Evolutionary conservation across 2,329 filamentous ascomycete genomes (phyloP).

Genomic region (Aspergillus fijiensis): DNA sequence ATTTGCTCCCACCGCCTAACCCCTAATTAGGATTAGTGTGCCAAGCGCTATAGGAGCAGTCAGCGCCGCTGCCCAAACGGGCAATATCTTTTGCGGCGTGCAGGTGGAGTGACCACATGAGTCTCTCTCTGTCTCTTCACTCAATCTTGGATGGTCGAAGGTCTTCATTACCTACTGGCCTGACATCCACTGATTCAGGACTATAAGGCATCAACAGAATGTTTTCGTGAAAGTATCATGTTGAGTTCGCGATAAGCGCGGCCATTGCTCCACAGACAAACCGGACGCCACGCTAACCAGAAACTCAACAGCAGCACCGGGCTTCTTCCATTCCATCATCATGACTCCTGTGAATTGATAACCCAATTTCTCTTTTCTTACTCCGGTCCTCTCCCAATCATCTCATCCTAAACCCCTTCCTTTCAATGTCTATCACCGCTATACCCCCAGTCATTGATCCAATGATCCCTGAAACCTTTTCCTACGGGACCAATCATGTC

Average conservation of each 20-base stretch:
- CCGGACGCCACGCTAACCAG: not conserved
- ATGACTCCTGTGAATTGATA: not conserved
- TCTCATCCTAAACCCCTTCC: not conserved
- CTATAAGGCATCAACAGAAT: not conserved
- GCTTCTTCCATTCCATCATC: not conserved
- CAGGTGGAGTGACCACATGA: too few relatives aligned
- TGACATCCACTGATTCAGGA: not conserved
- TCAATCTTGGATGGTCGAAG: not conserved
- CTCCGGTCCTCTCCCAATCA: not conserved
- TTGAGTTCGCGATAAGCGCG: not conserved
- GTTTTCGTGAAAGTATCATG: not conserved
- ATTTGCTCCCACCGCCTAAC: conserved; percentile 29
- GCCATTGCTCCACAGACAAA: conserved; percentile 1
- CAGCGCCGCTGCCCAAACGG: not conserved
- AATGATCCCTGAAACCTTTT: conserved; percentile 20
- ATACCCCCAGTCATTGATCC: not conserved
- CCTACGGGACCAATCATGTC: conserved; percentile 29
- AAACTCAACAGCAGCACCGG: not conserved
- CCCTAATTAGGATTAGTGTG: conserved; percentile 25
- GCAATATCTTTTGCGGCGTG: not conserved
- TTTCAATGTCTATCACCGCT: not conserved
- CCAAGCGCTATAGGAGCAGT: conserved; percentile 21
- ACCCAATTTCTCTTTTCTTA: not conserved
- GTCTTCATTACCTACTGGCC: not conserved
- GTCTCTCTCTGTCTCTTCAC: too few relatives aligned